These are phyloP conservation scores for Acacia concinna DNA, from an alignment of 331 rosid genomes.

Conservation along the genomic window DNA sequence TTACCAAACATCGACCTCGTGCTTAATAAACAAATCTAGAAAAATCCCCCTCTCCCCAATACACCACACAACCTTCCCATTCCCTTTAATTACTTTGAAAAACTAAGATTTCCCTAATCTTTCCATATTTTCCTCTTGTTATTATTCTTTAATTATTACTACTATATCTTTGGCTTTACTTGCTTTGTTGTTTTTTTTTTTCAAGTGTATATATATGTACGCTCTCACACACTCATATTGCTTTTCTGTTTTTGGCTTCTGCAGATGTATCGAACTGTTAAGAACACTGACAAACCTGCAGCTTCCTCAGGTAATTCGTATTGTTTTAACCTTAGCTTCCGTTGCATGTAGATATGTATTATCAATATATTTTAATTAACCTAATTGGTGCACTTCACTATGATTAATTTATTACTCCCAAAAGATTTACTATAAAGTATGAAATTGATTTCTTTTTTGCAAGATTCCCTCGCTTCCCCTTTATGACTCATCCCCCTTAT, in stretches of 20 bases:
- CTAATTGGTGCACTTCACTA: constrained; percentile 16
- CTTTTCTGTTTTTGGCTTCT: constrained; percentile 35
- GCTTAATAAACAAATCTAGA: constrained; percentile 53
- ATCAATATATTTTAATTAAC: neutral
- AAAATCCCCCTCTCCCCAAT: constrained; percentile 20
- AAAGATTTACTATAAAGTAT: neutral
- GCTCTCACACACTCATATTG: neutral
- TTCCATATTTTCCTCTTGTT: constrained; percentile 5
- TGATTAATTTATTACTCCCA: constrained; percentile 21
- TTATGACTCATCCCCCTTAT: constrained; percentile 43
- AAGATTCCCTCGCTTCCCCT: constrained; percentile 50
- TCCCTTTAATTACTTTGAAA: constrained; percentile 7
- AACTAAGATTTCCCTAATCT: neutral
- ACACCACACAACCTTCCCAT: constrained; percentile 42
- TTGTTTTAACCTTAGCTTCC: constrained; percentile 12
- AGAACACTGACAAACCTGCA: constrained; percentile 89
- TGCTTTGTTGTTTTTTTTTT: no score
- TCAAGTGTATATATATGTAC: neutral
- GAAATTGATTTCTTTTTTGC: neutral
- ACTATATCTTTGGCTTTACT: neutral
- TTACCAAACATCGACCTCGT: constrained; percentile 82
- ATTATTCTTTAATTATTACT: neutral
- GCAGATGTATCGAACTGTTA: constrained; percentile 96
- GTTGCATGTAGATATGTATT: neutral
- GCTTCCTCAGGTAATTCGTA: constrained; percentile 78